These are phyloP conservation scores for Didymella glomerata DNA, from an alignment of 2,329 filamentous ascomycete genomes.

Conservation along the genomic window DNA sequence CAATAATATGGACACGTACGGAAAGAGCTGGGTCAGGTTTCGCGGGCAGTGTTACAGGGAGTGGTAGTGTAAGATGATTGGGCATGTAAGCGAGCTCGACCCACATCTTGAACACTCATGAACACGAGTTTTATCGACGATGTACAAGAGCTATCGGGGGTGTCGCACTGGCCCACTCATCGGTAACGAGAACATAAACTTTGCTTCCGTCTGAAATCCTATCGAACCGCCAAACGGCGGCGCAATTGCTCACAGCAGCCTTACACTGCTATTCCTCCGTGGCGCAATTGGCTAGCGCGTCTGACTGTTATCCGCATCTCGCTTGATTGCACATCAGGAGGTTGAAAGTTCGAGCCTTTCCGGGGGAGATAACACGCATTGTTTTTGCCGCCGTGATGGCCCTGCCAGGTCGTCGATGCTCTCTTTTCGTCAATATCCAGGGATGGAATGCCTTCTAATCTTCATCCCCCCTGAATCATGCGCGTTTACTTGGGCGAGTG, in stretches of 20 bases:
- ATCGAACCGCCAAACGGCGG: conserved; percentile 28
- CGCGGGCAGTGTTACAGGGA: not conserved
- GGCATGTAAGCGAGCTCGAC: conserved; percentile 21
- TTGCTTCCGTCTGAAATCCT: not conserved
- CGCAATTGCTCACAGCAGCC: not conserved
- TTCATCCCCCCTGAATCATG: too few relatives aligned
- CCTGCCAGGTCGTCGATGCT: not conserved
- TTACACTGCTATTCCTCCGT: conserved; percentile 42
- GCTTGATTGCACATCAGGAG: conserved; percentile 38
- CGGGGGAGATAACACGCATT: conserved; percentile 34
- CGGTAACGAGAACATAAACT: not conserved
- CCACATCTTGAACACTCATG: conserved; percentile 8
- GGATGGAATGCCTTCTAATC: not conserved
- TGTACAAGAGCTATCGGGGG: not conserved
- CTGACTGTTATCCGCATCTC: conserved; percentile 61
- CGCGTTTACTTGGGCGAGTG: not conserved
- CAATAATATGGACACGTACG: not conserved
- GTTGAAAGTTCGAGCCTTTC: conserved; percentile 47
- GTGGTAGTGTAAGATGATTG: conserved; percentile 4
- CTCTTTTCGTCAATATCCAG: not conserved
- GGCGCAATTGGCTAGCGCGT: conserved; percentile 67
- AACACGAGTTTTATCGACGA: not conserved
- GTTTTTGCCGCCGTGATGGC: conserved; percentile 15
- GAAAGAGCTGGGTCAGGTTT: not conserved
- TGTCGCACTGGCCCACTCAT: not conserved